Evolutionary conservation across 1,284 basidiomycete species (phyloP), one percentile per base, ranked within the genome.

Genomic region (Cystobasidiaceae sp.): DNA sequence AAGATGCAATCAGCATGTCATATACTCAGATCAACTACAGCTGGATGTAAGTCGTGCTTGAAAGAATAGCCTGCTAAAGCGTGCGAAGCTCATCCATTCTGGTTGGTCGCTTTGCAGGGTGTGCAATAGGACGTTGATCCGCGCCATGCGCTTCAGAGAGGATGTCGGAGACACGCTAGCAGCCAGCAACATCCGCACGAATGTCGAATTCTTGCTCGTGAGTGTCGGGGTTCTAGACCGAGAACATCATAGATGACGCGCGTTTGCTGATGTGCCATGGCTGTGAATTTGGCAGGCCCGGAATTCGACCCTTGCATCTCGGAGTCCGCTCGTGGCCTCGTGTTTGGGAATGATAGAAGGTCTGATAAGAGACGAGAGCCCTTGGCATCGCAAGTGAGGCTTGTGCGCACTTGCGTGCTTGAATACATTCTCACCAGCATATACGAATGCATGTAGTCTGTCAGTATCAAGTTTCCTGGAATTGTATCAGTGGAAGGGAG

Each of bases 21-120:
- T 52, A 52, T 34, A 62, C 60, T 11, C 49, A 49, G 21, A 62
- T 62, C 50, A 62, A 62, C n/a, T 62, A 62, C 50, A 52, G 33
- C 21, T 62, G 50, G 48, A 62, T 62, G n/a, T n/a, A n/a, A n/a
- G n/a, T n/a, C n/a, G n/a, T n/a, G n/a, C n/a, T n/a, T n/a, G n/a
- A n/a, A n/a, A n/a, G n/a, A n/a, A n/a, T n/a, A n/a, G n/a, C n/a
- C n/a, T n/a, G n/a, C n/a, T n/a, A n/a, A n/a, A n/a, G n/a, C n/a
- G n/a, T n/a, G n/a, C n/a, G n/a, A n/a, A n/a, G n/a, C n/a, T n/a
- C n/a, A n/a, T n/a, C n/a, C n/a, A n/a, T n/a, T n/a, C n/a, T n/a
- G n/a, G n/a, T n/a, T n/a, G n/a, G n/a, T n/a, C n/a, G n/a, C n/a
- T n/a, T n/a, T n/a, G n/a, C n/a, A n/a, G n/a, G 60, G 60, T 62